Evolutionary conservation across 1,284 basidiomycete genomes (phyloP).

Genomic region (Mycena citricolor): DNA sequence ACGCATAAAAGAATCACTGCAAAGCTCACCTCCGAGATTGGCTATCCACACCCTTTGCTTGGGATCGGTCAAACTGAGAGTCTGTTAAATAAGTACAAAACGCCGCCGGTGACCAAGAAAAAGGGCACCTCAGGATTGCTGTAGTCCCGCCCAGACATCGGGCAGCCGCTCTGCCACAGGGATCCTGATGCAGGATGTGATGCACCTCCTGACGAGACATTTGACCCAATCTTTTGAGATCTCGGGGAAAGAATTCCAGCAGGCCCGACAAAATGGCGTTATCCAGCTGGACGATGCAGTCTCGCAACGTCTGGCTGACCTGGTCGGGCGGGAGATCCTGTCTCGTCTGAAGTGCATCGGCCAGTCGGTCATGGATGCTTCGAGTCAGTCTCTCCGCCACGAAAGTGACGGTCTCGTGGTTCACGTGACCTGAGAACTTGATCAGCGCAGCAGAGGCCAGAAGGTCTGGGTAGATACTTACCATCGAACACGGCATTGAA

Average conservation of each 20-base stretch:
- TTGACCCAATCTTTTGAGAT: slow-evolving; percentile 18
- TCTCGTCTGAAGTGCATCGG: slow-evolving; percentile 33
- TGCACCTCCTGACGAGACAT: slow-evolving; percentile 30
- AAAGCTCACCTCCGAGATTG: slow-evolving; percentile 50
- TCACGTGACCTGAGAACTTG: slow-evolving; percentile 51
- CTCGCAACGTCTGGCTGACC: slow-evolving; percentile 44
- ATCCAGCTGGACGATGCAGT: slow-evolving; percentile 43
- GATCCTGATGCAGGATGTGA: slow-evolving; percentile 25
- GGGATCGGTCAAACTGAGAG: slow-evolving; percentile 48
- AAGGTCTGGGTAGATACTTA: slow-evolving; percentile 27
- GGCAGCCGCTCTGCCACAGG: slow-evolving; percentile 32
- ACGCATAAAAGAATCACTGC: slow-evolving; percentile 1
- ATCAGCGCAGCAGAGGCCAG: slow-evolving; percentile 17
- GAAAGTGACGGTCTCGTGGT: slow-evolving; percentile 58
- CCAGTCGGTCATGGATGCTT: slow-evolving; percentile 44
- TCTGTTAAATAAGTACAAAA: not conserved
- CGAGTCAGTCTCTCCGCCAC: slow-evolving; percentile 45
- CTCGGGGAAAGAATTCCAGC: slow-evolving; percentile 43
- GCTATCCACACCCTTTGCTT: slow-evolving; percentile 57
- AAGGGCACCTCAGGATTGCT: slow-evolving; percentile 43
- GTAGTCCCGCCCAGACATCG: slow-evolving; percentile 65
- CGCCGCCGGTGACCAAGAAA: not conserved
- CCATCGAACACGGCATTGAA: slow-evolving; percentile 66
- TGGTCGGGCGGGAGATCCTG: slow-evolving; percentile 32
- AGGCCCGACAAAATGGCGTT: slow-evolving; percentile 46